phyloP scores from a whole-genome alignment of 768 basidiomycete species.

The Podaxis carcinomalis region DNA sequence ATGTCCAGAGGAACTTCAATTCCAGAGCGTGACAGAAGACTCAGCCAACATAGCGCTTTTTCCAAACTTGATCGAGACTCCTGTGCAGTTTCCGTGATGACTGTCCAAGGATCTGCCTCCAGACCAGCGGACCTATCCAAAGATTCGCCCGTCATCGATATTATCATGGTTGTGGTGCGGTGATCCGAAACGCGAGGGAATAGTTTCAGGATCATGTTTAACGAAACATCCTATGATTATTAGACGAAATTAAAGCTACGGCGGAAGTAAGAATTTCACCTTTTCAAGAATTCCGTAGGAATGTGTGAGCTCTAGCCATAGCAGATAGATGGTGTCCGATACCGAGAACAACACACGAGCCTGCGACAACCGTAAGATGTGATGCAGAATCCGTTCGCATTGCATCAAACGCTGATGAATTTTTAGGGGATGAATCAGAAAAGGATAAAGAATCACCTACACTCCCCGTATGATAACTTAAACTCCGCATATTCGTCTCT shows the following conservation, averaged over 20 bases:
- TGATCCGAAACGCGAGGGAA: conserved; percentile 53
- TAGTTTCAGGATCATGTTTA: conserved; percentile 46
- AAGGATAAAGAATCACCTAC: conserved; percentile 7
- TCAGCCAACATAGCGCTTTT: conserved; percentile 54
- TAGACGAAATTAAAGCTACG: background rate
- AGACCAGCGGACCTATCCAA: conserved; percentile 23
- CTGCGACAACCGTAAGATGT: conserved; percentile 44
- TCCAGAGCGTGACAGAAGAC: conserved; percentile 57
- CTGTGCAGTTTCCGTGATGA: conserved; percentile 39
- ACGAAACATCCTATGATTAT: conserved; percentile 21
- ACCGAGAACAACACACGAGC: conserved; percentile 46
- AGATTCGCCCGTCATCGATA: conserved; percentile 9
- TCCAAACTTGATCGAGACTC: conserved; percentile 38
- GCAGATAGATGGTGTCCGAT: conserved; percentile 49
- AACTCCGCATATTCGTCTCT: background rate
- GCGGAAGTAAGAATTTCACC: conserved; percentile 25
- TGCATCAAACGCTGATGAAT: conserved; percentile 6
- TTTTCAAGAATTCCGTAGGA: conserved; percentile 28
- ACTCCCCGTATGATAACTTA: background rate
- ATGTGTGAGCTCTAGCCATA: conserved; percentile 52
- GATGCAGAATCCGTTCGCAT: conserved; percentile 45
- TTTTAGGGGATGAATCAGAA: background rate
- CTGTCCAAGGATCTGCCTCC: conserved; percentile 51
- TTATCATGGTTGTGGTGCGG: conserved; percentile 27
- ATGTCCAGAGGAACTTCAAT: conserved; percentile 54